phyloP scores from a whole-genome alignment of 768 basidiomycete species.

The Epithele typhae region DNA sequence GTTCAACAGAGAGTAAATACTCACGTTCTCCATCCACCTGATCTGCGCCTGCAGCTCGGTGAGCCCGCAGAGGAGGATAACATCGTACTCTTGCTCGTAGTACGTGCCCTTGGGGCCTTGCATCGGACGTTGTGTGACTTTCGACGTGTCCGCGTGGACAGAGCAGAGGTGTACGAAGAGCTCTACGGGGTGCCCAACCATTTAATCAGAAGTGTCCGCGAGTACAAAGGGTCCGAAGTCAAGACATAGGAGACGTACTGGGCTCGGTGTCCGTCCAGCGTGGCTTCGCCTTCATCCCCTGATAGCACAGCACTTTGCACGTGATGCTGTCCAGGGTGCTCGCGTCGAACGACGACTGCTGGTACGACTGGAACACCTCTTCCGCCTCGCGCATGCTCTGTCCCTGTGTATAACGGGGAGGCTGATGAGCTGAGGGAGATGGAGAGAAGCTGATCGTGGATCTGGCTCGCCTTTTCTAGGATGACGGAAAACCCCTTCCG shows the following conservation, averaged over 20 bases:
- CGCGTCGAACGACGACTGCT: neutral
- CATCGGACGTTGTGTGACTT: conserved; percentile 7
- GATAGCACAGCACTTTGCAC: conserved; percentile 27
- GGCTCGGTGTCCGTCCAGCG: conserved; percentile 32
- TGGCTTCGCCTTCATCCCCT: conserved; percentile 25
- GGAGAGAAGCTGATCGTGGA: no score
- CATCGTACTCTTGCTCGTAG: conserved; percentile 31
- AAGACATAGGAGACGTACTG: conserved; percentile 16
- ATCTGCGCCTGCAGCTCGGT: conserved; percentile 45
- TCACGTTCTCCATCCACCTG: conserved; percentile 36
- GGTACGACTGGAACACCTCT: neutral
- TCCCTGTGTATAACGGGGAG: neutral
- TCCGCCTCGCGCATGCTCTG: neutral
- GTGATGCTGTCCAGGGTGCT: conserved; percentile 18
- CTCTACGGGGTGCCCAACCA: conserved; percentile 16
- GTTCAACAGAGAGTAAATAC: no score
- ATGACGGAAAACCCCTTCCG: conserved; percentile 9
- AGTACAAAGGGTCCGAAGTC: neutral
- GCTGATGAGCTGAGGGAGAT: no score
- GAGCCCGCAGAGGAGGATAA: conserved; percentile 39
- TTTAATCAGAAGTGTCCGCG: no score
- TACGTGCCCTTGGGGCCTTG: conserved; percentile 15
- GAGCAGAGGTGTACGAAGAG: conserved; percentile 31
- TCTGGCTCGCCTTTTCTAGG: conserved; percentile 5
- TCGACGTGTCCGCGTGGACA: conserved; percentile 29